Percentiles rank a stretch among this genome's conserved stretches.
Evolutionary conservation across 2,329 filamentous ascomycete species (phyloP).

Genomic region (Fusarium tricinctum): DNA sequence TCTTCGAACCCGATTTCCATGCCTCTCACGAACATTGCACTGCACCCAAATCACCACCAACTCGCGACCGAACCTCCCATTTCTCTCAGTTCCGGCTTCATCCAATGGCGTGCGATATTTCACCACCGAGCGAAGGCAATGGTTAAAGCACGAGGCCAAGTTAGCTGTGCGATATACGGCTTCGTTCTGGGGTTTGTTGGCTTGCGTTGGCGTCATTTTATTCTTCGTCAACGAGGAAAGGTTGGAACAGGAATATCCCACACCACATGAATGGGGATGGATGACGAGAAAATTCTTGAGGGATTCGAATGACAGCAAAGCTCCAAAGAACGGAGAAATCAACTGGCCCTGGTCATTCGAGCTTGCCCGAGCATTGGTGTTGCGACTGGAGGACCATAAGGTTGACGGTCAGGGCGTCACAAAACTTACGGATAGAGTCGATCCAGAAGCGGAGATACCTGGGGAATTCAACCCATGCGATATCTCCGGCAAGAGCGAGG

Average conservation of each 20-base stretch:
- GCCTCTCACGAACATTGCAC: slow-evolving; percentile 48
- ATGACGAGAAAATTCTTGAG: slow-evolving; percentile 77
- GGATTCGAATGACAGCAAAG: slow-evolving; percentile 71
- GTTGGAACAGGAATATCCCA: slow-evolving; percentile 81
- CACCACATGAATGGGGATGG: slow-evolving; percentile 85
- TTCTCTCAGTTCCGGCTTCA: slow-evolving; percentile 61
- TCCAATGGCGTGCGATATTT: slow-evolving; percentile 76
- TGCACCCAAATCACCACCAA: slow-evolving; percentile 51
- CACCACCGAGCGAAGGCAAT: slow-evolving; percentile 81
- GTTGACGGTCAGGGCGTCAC: slow-evolving; percentile 76
- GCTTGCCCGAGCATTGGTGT: slow-evolving; percentile 71
- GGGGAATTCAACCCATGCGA: slow-evolving; percentile 76
- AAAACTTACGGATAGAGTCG: slow-evolving; percentile 71
- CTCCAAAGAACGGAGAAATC: slow-evolving; percentile 65
- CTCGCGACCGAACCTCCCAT: slow-evolving; percentile 60
- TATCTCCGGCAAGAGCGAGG: slow-evolving; percentile 80
- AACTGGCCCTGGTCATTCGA: slow-evolving; percentile 79
- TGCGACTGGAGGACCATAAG: slow-evolving; percentile 76
- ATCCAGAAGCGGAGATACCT: slow-evolving; percentile 76
- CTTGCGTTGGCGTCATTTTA: slow-evolving; percentile 71
- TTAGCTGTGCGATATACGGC: slow-evolving; percentile 76
- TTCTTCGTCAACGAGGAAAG: slow-evolving; percentile 79
- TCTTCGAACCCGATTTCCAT: slow-evolving; percentile 37
- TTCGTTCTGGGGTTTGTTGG: slow-evolving; percentile 74
- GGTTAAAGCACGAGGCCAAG: slow-evolving; percentile 78